A percentile compares a stretch with the other conserved stretches of the same genome.
phyloP scores from a whole-genome alignment of 1,139 yeast species.

The Suhomyces maxii region DNA sequence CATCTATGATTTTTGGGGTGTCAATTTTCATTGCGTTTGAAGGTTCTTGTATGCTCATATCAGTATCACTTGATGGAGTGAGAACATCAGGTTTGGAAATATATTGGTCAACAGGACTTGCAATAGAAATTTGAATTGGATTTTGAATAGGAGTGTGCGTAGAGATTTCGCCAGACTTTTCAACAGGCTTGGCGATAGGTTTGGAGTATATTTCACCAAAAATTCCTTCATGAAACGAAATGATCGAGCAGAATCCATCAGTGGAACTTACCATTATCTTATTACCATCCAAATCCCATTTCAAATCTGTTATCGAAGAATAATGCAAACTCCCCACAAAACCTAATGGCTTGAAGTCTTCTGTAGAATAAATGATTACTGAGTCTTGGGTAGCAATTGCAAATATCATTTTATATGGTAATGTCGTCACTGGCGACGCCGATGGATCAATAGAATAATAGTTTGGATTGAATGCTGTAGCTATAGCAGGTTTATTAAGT shows the following conservation, averaged over 20 bases:
- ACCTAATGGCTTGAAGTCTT: slow-evolving; percentile 65
- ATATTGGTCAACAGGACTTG: too few relatives aligned
- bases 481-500: slow-evolving; percentile 80
- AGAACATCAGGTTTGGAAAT: too few relatives aligned
- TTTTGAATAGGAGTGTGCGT: too few relatives aligned
- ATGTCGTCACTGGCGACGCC: slow-evolving; percentile 32
- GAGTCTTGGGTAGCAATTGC: slow-evolving; percentile 94
- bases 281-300: slow-evolving; percentile 83
- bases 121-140: too few relatives aligned
- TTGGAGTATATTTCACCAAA: slow-evolving; percentile 45
- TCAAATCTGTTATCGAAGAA: slow-evolving; percentile 80
- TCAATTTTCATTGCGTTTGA: neutral
- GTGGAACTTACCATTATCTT: slow-evolving; percentile 77
- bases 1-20: neutral
- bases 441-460: slow-evolving; percentile 42
- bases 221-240: slow-evolving; percentile 50
- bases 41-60: too few relatives aligned
- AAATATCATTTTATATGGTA: slow-evolving; percentile 79
- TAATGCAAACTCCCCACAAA: slow-evolving; percentile 79
- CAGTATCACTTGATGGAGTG: too few relatives aligned
- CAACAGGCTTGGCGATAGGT: neutral
- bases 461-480: slow-evolving; percentile 72
- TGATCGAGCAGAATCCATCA: slow-evolving; percentile 86
- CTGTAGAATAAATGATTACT: slow-evolving; percentile 82
- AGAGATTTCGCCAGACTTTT: neutral